Conservation (phyloP, 208 protist genomes). For the Angomonas deanei region DNA sequence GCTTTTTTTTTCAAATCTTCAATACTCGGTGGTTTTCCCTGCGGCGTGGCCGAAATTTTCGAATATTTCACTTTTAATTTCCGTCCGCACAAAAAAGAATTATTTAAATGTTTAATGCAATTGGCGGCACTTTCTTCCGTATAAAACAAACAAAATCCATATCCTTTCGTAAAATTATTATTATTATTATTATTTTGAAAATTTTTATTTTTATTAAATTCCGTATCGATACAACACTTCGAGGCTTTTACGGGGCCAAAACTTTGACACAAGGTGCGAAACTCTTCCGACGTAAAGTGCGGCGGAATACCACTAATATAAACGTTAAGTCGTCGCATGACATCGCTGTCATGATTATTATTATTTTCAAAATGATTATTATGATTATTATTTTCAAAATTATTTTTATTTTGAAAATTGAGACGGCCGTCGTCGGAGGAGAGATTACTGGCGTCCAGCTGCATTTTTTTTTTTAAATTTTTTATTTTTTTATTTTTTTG, state of each 20-base stretch:
- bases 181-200: too few relatives aligned
- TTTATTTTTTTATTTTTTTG: too few relatives aligned
- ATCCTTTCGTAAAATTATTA: slow-evolving; percentile 39
- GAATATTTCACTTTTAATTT: too few relatives aligned
- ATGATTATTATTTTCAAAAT: neutral
- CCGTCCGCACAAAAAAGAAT: too few relatives aligned
- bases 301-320: slow-evolving; percentile 67
- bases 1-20: slow-evolving; percentile 5
- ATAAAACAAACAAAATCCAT: slow-evolving; percentile 71
- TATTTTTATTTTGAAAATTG: neutral
- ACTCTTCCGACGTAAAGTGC: slow-evolving; percentile 32
- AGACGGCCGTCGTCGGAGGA: too few relatives aligned
- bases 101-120: slow-evolving; percentile 44
- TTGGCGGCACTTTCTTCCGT: slow-evolving; percentile 31
- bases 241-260: slow-evolving; percentile 60
- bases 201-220: too few relatives aligned
- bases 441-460: too few relatives aligned
- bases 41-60: too few relatives aligned
- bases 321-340: slow-evolving; percentile 36
- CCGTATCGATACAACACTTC: slow-evolving; percentile 41
- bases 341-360: neutral
- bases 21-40: too few relatives aligned
- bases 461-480: too few relatives aligned
- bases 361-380: neutral
- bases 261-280: slow-evolving; percentile 48